These are phyloP conservation scores for Bombardia bombarda DNA, from an alignment of 495 filamentous ascomycete species.

Conservation along the genomic window DNA sequence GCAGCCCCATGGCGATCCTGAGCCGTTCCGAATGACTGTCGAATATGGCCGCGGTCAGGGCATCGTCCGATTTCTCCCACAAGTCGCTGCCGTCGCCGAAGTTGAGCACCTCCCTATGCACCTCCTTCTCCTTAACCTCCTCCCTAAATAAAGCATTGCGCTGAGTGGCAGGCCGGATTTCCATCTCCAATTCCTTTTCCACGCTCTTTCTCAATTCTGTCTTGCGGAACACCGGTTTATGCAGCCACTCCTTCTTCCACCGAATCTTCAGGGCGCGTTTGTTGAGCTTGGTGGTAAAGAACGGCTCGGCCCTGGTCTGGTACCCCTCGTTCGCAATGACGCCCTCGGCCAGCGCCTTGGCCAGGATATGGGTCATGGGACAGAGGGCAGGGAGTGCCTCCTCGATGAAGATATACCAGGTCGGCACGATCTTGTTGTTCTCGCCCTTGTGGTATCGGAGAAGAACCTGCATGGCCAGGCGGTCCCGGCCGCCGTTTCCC, in stretches of 20 bases:
- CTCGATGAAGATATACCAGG: slow-evolving; percentile 10
- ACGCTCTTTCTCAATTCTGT: not conserved
- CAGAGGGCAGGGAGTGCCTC: slow-evolving; percentile 7
- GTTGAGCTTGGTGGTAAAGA: slow-evolving; percentile 10
- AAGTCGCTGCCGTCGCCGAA: slow-evolving; percentile 1
- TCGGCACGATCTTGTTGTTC: slow-evolving; percentile 8
- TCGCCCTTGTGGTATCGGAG: slow-evolving; percentile 9
- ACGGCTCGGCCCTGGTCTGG: slow-evolving; percentile 7
- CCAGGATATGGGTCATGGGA: slow-evolving; percentile 7
- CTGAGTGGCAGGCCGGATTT: not conserved
- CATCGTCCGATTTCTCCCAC: slow-evolving; percentile 7
- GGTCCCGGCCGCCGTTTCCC: slow-evolving; percentile 7
- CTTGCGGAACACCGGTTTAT: slow-evolving; percentile 7
- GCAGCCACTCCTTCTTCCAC: slow-evolving; percentile 11
- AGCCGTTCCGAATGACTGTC: slow-evolving; percentile 7
- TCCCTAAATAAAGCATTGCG: not conserved
- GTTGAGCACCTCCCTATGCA: not conserved
- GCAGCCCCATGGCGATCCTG: slow-evolving; percentile 5
- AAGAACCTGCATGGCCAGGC: slow-evolving; percentile 9
- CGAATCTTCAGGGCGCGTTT: slow-evolving; percentile 7
- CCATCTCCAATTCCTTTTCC: not conserved
- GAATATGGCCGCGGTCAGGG: slow-evolving; percentile 6
- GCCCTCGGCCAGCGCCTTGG: slow-evolving; percentile 8
- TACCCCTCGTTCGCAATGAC: slow-evolving; percentile 6
- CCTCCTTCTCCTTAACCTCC: not conserved